These are phyloP conservation scores for Fraxinus pennsylvanica DNA, from an alignment of 257 asterid genomes.

Conservation along the genomic window DNA sequence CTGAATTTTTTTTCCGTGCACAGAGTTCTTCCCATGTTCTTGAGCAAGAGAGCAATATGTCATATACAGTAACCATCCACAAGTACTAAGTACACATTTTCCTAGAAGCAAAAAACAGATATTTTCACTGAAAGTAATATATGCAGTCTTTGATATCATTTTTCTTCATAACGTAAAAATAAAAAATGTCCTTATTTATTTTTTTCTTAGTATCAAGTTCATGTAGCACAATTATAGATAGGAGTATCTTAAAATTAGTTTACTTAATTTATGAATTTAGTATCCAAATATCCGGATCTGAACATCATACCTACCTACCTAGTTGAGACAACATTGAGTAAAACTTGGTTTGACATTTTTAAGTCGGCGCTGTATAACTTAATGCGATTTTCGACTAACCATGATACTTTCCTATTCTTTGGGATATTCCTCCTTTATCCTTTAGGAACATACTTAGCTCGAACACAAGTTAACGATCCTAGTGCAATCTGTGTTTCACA, in stretches of 20 bases:
- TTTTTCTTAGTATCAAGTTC: neutral
- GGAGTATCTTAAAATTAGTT: neutral
- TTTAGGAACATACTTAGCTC: neutral
- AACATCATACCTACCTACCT: neutral
- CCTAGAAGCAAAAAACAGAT: neutral
- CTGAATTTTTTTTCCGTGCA: neutral
- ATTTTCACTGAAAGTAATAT: conserved; percentile 3
- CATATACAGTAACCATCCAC: neutral
- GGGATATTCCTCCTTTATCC: neutral
- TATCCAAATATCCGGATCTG: neutral
- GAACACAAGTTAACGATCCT: neutral
- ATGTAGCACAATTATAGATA: neutral
- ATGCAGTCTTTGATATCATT: neutral
- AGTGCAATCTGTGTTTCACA: neutral
- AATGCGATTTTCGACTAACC: neutral
- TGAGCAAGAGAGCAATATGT: neutral
- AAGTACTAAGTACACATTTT: neutral
- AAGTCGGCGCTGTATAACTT: neutral
- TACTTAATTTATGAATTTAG: neutral
- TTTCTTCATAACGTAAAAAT: neutral
- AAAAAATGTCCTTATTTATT: neutral
- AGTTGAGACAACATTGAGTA: neutral
- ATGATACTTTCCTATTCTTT: neutral
- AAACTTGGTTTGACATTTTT: neutral
- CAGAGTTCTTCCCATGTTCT: neutral